A percentile compares a stretch with the other conserved stretches of the same genome.
These are phyloP conservation scores for Aspergillus haitiensis DNA, from an alignment of 495 filamentous ascomycete genomes.

Conservation along the genomic window DNA sequence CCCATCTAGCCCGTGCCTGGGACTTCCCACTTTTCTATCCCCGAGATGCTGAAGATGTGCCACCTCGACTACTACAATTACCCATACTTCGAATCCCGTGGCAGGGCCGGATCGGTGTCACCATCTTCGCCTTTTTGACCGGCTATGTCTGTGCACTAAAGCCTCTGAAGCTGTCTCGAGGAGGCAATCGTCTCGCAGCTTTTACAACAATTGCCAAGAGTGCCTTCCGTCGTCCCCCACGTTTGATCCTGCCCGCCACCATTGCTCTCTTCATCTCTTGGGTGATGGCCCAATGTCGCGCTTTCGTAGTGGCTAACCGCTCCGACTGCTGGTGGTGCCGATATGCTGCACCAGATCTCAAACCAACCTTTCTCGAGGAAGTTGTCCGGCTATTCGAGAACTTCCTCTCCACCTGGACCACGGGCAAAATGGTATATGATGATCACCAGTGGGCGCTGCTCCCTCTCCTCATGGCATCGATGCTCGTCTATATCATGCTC, in stretches of 20 bases:
- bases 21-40: conserved; percentile 60
- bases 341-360: conserved; percentile 51
- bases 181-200: conserved; percentile 53
- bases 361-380: conserved; percentile 36
- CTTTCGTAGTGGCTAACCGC: conserved; percentile 55
- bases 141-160: conserved; percentile 69
- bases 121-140: conserved; percentile 66
- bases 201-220: conserved; percentile 59
- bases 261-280: conserved; percentile 60
- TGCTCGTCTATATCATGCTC: conserved; percentile 60
- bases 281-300: conserved; percentile 57
- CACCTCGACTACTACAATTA: conserved; percentile 56
- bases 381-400: conserved; percentile 48
- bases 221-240: conserved; percentile 63
- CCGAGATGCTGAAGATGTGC: conserved; percentile 43
- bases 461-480: conserved; percentile 61
- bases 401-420: conserved; percentile 58
- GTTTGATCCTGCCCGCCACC: conserved; percentile 60
- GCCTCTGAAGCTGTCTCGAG: conserved; percentile 58
- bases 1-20: conserved; percentile 62
- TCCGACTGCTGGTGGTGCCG: conserved; percentile 62
- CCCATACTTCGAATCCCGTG: conserved; percentile 61
- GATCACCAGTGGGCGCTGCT: conserved; percentile 66
- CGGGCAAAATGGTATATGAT: conserved; percentile 60
- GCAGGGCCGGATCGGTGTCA: conserved; percentile 65